A percentile compares a stretch with the other conserved stretches of the same genome.
Evolutionary conservation across 345 rosid species (phyloP).

Genomic region (Arabidopsis arenosa): DNA sequence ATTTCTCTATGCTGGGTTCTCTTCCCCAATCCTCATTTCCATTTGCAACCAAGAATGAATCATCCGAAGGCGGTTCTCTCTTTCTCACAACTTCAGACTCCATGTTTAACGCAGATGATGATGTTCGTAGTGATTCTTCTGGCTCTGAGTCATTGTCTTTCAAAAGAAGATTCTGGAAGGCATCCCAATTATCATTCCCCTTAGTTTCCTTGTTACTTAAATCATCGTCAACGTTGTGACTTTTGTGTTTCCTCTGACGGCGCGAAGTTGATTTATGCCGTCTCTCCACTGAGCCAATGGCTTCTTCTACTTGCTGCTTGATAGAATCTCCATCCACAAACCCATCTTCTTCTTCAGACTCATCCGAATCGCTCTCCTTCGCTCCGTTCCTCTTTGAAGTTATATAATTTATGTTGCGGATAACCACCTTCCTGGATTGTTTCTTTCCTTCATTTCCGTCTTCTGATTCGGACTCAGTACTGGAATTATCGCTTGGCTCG

Average conservation of each 20-base stretch:
- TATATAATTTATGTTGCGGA: conserved; percentile 93
- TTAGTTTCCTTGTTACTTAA: conserved; percentile 52
- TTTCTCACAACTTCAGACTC: conserved; percentile 57
- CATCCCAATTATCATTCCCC: conserved; percentile 72
- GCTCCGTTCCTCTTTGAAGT: conserved; percentile 80
- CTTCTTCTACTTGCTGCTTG: conserved; percentile 85
- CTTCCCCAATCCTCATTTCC: conserved; percentile 49
- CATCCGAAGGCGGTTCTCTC: conserved; percentile 53
- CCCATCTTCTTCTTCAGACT: conserved; percentile 66
- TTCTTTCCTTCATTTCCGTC: conserved; percentile 59
- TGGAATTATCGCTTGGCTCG: conserved; percentile 47
- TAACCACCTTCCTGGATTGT: conserved; percentile 85
- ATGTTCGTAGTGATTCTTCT: conserved; percentile 45
- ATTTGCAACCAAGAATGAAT: conserved; percentile 61
- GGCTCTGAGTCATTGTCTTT: conserved; percentile 58
- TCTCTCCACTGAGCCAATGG: conserved; percentile 76
- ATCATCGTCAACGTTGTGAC: conserved; percentile 45
- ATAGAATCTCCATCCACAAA: conserved; percentile 69
- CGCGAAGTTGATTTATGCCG: conserved; percentile 63
- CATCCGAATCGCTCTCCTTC: conserved; percentile 58
- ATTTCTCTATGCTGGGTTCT: conserved; percentile 47
- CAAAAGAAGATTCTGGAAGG: conserved; percentile 85
- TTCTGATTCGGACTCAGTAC: conserved; percentile 49
- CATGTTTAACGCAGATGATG: conserved; percentile 45
- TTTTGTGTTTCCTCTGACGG: conserved; percentile 58